Evolutionary conservation across 108 stramenopile species (phyloP).

Genomic region (Aureococcus anophagefferens): DNA sequence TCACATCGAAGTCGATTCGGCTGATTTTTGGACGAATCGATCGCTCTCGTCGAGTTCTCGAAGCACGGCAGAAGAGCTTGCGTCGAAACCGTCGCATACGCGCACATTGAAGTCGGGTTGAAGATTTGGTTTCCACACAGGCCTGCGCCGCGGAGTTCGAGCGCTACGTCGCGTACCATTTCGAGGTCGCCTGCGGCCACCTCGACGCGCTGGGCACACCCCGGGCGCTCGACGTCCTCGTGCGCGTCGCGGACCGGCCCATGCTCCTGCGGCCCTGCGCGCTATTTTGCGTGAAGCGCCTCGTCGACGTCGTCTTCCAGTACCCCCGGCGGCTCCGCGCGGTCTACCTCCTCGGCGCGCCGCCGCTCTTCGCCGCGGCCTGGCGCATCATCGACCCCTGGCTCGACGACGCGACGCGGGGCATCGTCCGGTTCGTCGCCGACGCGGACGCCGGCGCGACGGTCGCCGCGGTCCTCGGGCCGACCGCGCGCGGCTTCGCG

Average conservation of each 20-base stretch:
- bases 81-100: no score
- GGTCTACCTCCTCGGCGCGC: neutral
- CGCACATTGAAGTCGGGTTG: no score
- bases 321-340: neutral
- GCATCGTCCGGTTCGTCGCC: no score
- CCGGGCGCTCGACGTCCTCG: neutral
- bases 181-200: neutral
- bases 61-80: no score
- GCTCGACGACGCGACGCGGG: neutral
- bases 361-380: neutral
- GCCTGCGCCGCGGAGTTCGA: neutral
- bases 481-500: no score
- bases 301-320: neutral
- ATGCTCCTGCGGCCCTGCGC: neutral
- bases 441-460: no score
- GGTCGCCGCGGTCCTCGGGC: no score
- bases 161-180: neutral
- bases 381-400: neutral
- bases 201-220: neutral
- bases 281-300: neutral
- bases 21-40: no score
- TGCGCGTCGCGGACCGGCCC: neutral
- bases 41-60: no score
- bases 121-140: neutral
- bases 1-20: no score